Evolutionary conservation across 2,329 filamentous ascomycete species (phyloP), one percentile per base, ranked within the genome.

Genomic region (Diaporthe sp.): DNA sequence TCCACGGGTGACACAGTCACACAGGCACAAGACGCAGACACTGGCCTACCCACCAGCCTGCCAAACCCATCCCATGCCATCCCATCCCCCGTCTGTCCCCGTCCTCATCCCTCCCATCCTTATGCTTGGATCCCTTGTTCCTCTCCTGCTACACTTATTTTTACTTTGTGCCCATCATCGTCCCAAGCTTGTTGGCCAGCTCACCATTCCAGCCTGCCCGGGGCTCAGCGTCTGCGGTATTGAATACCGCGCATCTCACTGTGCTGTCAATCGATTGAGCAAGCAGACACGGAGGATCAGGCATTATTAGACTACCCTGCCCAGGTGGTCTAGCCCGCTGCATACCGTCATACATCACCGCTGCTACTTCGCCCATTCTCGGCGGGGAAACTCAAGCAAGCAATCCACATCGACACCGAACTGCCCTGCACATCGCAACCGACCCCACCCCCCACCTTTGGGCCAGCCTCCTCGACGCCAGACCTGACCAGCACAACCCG

Each of bases 401-500:
- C 57, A 62, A 55, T 37, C 53, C 67, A 58, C 37, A 58, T 65
- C 67, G 44, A 61, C 46, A 61, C 67, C 31, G 28, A 17, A 42
- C 49, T 31, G 39, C 44, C 39, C 61, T 65, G 46, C 46, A 39
- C 65, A 53, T 68, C 65, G 31, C 31, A 53, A 19, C 46, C 71
- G 55, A 65, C 71, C 57, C 71, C 71, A 73, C 44, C 57, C 58
- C 44, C 71, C 57, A 55, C 65, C 65, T 42, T 42, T 70, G 49
- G 65, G 71, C 57, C 57, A 72, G 70, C 53, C 70, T 49, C 42
- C 65, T 49, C 55, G 70, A 61, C 70, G 55, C 75, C 75, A 74
- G 51, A 71, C 67, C 72, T 73, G 75, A 70, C 70, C 73, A 68
- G 61, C 68, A 46, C 67, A 75, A 57, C 60, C 72, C 46, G 72